Percentiles rank a stretch among this genome's conserved stretches.
phyloP scores from a whole-genome alignment of 495 filamentous ascomycete genomes.

The Talaromyces ruber region DNA sequence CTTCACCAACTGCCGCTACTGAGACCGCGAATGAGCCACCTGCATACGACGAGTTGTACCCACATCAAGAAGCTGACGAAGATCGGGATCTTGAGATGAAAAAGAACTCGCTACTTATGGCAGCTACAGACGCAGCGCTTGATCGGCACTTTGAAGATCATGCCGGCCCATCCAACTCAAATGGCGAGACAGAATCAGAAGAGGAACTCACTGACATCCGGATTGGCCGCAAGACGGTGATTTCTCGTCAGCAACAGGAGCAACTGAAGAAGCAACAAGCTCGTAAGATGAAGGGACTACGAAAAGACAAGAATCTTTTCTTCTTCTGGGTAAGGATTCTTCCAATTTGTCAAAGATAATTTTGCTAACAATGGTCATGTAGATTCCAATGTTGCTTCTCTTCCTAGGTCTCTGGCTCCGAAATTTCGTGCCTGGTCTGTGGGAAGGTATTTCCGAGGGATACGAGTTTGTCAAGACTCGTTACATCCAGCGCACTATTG shows the following conservation, averaged over 20 bases:
- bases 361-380: neutral
- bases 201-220: constrained; percentile 33
- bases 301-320: constrained; percentile 70
- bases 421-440: constrained; percentile 49
- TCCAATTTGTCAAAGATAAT: neutral
- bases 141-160: constrained; percentile 59
- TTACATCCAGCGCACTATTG: constrained; percentile 33
- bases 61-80: constrained; percentile 35
- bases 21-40: constrained; percentile 45
- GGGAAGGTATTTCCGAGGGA: constrained; percentile 34
- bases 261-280: constrained; percentile 63
- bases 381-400: constrained; percentile 45
- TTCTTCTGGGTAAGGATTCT: constrained; percentile 67
- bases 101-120: constrained; percentile 49
- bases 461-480: constrained; percentile 37
- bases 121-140: constrained; percentile 54
- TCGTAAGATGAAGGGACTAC: constrained; percentile 63
- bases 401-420: constrained; percentile 56
- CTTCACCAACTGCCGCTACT: constrained; percentile 18
- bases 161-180: constrained; percentile 34
- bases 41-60: constrained; percentile 76
- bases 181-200: constrained; percentile 28
- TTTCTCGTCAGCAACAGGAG: constrained; percentile 66
- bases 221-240: constrained; percentile 31
- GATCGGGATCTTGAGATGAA: constrained; percentile 42